Evolutionary conservation across 2,329 filamentous ascomycete genomes (phyloP).

Genomic region (Diaporthe sp.): DNA sequence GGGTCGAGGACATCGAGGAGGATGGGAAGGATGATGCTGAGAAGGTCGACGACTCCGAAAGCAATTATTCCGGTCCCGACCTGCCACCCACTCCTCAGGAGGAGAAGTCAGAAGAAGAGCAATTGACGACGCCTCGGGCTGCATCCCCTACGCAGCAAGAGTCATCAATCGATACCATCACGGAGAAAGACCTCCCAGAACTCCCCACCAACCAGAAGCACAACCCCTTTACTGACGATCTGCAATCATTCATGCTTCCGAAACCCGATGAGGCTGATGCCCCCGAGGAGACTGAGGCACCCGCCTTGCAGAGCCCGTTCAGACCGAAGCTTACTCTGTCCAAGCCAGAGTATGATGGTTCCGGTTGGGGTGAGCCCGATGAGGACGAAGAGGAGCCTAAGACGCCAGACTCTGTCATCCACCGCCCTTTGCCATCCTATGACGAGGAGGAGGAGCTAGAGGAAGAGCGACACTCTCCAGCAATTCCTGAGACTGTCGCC

Average conservation of each 20-base stretch:
- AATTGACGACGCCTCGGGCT: conserved; percentile 68
- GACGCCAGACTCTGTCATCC: conserved; percentile 92
- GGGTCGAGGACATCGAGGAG: conserved; percentile 47
- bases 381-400: conserved; percentile 73
- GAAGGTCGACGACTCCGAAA: conserved; percentile 65
- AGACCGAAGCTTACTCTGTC: conserved; percentile 65
- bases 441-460: conserved; percentile 57
- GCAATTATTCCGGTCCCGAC: conserved; percentile 68
- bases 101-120: conserved; percentile 55
- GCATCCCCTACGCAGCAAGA: conserved; percentile 54
- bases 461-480: conserved; percentile 67
- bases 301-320: conserved; percentile 57
- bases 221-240: conserved; percentile 56
- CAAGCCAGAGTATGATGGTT: conserved; percentile 75
- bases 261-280: conserved; percentile 55
- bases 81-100: conserved; percentile 47
- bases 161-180: conserved; percentile 43
- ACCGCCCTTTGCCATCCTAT: conserved; percentile 70
- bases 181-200: conserved; percentile 53
- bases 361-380: conserved; percentile 71
- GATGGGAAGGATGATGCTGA: conserved; percentile 56
- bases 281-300: conserved; percentile 54
- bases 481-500: conserved; percentile 84
- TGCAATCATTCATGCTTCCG: conserved; percentile 63
- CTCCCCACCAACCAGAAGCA: conserved; percentile 47